Evolutionary conservation across 208 protist species (phyloP).

Genomic region (Crithidia sp.): DNA sequence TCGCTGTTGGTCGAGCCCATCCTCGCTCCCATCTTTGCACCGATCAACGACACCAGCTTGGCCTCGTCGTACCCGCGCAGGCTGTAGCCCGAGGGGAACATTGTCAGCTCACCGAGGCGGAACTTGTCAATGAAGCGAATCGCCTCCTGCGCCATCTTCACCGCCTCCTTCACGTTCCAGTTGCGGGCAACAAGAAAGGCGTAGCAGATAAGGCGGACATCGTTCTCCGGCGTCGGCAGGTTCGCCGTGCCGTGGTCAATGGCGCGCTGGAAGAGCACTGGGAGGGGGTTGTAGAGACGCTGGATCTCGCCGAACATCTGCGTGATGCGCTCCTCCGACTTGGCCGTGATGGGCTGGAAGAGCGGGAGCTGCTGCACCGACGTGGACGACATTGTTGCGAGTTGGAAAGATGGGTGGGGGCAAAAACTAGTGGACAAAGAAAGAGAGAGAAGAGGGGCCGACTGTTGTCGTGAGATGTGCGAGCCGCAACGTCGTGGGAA

Average conservation of each 20-base stretch:
- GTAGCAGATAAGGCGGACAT: slow-evolving; percentile 54
- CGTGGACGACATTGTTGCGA: slow-evolving; percentile 1
- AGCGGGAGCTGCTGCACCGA: slow-evolving; percentile 23
- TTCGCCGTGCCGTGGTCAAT: slow-evolving; percentile 23
- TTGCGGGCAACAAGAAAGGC: slow-evolving; percentile 55
- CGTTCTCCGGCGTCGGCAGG: slow-evolving; percentile 46
- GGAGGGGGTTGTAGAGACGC: slow-evolving; percentile 34
- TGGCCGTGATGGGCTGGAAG: slow-evolving; percentile 47
- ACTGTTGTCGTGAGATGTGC: no score
- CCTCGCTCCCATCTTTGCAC: not conserved
- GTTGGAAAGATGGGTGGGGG: no score
- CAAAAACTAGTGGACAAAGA: no score
- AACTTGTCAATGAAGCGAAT: slow-evolving; percentile 39
- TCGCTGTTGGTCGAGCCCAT: slow-evolving; percentile 9
- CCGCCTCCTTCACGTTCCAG: slow-evolving; percentile 67
- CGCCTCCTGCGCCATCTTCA: slow-evolving; percentile 54
- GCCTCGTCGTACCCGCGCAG: slow-evolving; percentile 66
- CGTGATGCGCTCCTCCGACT: slow-evolving; percentile 63
- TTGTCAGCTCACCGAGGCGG: slow-evolving; percentile 33
- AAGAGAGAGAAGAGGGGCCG: no score
- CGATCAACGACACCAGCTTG: slow-evolving; percentile 19
- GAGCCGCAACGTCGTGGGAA: no score
- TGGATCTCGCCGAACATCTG: slow-evolving; percentile 40
- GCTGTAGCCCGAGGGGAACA: slow-evolving; percentile 53
- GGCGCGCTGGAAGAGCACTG: slow-evolving; percentile 19